phyloP scores from a whole-genome alignment of 1,284 basidiomycete species.

The Fomitopsis betulina region DNA sequence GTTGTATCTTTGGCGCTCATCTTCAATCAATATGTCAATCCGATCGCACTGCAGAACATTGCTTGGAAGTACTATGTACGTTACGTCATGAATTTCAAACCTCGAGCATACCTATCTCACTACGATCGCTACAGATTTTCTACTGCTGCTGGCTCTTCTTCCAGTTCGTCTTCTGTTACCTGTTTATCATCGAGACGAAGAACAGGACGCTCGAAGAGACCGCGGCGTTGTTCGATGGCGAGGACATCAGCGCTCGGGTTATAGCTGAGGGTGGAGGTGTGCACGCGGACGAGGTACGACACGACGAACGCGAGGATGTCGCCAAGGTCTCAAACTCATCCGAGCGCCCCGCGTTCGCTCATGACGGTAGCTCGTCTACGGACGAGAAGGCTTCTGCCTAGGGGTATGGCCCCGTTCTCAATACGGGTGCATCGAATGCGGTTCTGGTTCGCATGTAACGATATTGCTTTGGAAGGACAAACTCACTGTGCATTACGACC shows the following conservation, averaged over 20 bases:
- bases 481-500: not conserved
- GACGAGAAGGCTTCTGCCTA: not conserved
- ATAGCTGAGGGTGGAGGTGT: slow-evolving; percentile 18
- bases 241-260: slow-evolving; percentile 43
- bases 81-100: not conserved
- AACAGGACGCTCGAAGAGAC: slow-evolving; percentile 71
- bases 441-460: not conserved
- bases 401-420: not conserved
- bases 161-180: slow-evolving; percentile 59
- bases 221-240: slow-evolving; percentile 68
- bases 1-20: slow-evolving; percentile 61
- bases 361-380: not conserved
- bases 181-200: slow-evolving; percentile 72
- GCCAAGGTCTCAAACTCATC: slow-evolving; percentile 26
- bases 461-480: not conserved
- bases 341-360: not conserved
- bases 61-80: slow-evolving; percentile 46
- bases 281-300: slow-evolving; percentile 22
- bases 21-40: slow-evolving; percentile 83
- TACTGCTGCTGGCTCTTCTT: slow-evolving; percentile 65
- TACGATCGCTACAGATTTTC: slow-evolving; percentile 39
- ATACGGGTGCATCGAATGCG: not conserved
- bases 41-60: slow-evolving; percentile 55
- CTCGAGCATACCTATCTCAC: not conserved
- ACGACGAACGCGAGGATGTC: slow-evolving; percentile 23